Evolutionary conservation across 495 filamentous ascomycete genomes (phyloP).

Genomic region (Aspergillus biplanus): DNA sequence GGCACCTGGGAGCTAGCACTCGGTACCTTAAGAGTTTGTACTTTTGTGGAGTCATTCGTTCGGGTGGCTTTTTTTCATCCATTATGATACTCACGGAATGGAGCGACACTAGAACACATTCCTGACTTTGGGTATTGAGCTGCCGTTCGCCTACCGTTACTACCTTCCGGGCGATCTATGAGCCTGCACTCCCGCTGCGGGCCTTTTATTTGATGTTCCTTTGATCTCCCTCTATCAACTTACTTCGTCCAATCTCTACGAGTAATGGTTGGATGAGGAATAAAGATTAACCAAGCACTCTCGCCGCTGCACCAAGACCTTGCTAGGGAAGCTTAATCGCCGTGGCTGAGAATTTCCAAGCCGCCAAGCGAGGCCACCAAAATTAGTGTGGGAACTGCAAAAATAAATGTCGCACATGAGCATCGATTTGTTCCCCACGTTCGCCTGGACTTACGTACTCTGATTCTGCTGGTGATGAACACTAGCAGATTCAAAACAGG

Average conservation of each 20-base stretch:
- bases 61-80: constrained; percentile 4
- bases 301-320: neutral
- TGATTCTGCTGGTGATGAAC: neutral
- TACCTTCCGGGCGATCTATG: neutral
- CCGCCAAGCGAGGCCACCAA: neutral
- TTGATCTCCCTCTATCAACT: neutral
- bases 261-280: neutral
- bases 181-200: neutral
- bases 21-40: neutral
- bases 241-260: neutral
- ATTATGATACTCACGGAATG: constrained; percentile 12
- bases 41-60: constrained; percentile 2
- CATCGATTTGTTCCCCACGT: neutral
- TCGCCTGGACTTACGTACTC: neutral
- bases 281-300: neutral
- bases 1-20: neutral
- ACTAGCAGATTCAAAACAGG: neutral
- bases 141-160: neutral
- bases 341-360: neutral
- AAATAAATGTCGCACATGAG: neutral
- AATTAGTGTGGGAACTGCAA: neutral
- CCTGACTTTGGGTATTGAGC: constrained; percentile 3
- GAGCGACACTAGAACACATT: constrained; percentile 13
- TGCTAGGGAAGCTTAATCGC: neutral
- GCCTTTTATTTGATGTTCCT: neutral